Evolutionary conservation across 23 red algal species (phyloP).

Genomic region (Gracilaria gracilis): DNA sequence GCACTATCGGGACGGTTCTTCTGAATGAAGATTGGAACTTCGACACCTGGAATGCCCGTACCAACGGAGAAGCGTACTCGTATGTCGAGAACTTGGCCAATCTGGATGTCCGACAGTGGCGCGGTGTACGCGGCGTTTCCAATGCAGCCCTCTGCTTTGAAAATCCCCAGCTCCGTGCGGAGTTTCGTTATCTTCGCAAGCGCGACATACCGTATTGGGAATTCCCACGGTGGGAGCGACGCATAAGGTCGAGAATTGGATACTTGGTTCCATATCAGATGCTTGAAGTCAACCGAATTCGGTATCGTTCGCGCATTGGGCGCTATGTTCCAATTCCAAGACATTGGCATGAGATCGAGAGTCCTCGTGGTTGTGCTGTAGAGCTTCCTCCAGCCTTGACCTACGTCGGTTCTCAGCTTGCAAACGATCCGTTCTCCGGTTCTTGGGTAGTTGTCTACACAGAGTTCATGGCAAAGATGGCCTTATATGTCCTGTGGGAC

Average conservation of each 20-base stretch:
- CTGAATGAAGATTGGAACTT: constrained; percentile 12
- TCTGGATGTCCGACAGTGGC: not conserved
- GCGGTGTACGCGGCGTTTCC: not conserved
- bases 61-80: not conserved
- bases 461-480: constrained; percentile 11
- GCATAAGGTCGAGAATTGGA: not conserved
- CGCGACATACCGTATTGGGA: constrained; percentile 15
- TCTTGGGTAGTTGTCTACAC: constrained; percentile 21
- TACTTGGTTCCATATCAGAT: constrained; percentile 16
- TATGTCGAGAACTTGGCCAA: not conserved
- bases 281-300: not conserved
- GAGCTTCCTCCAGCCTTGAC: not conserved
- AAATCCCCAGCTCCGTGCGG: not conserved
- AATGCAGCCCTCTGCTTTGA: constrained; percentile 14
- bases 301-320: not conserved
- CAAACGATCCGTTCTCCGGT: not conserved
- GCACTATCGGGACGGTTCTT: constrained; percentile 13
- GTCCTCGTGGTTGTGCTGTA: not conserved
- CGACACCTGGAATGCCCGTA: constrained; percentile 14
- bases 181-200: constrained; percentile 13
- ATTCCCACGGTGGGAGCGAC: not conserved
- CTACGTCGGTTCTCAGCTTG: not conserved
- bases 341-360: not conserved
- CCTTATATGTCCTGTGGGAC: not conserved
- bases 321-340: not conserved